Percentiles rank a stretch among this genome's conserved stretches.
Conservation (phyloP, 148 eudicot species). For the Euryodendron excelsum region DNA sequence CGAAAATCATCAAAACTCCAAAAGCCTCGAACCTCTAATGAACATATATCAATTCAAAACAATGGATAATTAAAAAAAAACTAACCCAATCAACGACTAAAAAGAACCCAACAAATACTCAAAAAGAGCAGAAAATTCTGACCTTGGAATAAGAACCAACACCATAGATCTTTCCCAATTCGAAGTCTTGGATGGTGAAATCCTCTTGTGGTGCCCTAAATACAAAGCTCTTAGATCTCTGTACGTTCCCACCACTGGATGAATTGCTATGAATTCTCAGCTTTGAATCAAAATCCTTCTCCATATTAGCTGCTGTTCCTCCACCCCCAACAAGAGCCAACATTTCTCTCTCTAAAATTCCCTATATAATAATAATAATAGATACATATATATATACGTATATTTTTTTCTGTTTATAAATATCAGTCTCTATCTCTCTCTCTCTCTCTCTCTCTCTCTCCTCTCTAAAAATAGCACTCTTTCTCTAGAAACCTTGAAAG, state of each 20-base stretch:
- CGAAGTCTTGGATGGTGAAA: conserved; percentile 79
- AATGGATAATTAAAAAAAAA: background rate
- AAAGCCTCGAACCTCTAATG: background rate
- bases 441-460: conserved; percentile 12
- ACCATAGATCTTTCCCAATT: conserved; percentile 97
- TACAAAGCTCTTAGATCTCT: conserved; percentile 67
- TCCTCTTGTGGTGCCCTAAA: conserved; percentile 96
- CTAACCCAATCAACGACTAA: background rate
- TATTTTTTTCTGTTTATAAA: background rate
- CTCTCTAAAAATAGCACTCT: conserved; percentile 20
- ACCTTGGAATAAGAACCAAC: conserved; percentile 99
- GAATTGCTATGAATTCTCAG: conserved; percentile 50
- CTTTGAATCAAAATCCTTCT: conserved; percentile 84
- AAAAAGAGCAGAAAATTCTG: background rate
- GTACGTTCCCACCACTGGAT: conserved; percentile 25
- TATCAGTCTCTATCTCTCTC: conserved; percentile 9
- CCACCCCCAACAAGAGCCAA: conserved; percentile 39
- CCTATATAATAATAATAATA: background rate
- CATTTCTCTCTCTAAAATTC: conserved; percentile 38
- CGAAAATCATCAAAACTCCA: background rate
- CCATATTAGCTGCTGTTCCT: conserved; percentile 41
- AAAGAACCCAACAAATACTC: background rate
- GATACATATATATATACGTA: background rate
- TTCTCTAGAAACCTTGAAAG: conserved; percentile 16
- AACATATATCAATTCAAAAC: background rate